phyloP scores from a whole-genome alignment of 202 grass and related monocot genomes.

The Panicum virgatum region DNA sequence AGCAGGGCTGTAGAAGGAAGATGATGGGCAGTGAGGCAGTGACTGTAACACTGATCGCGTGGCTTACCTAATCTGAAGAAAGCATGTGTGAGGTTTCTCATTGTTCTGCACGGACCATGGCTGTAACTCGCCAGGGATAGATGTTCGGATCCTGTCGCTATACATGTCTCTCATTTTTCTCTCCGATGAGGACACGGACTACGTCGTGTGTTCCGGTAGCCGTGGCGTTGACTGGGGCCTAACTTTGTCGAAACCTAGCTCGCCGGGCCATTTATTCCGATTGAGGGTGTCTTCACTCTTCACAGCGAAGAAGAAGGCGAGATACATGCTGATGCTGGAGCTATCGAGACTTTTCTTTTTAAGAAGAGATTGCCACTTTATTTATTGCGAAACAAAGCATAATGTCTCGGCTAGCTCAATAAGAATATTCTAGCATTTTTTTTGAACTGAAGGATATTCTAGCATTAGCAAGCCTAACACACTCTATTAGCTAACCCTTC shows the following conservation, averaged over 20 bases:
- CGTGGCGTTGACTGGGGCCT: background rate
- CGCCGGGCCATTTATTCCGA: background rate
- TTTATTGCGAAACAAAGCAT: no score
- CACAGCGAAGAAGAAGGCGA: background rate
- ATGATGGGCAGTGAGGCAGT: background rate
- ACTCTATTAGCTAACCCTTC: no score
- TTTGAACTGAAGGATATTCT: no score
- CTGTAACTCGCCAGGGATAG: background rate
- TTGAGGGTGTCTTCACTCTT: no score
- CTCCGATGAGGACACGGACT: background rate
- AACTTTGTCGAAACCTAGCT: constrained; percentile 3
- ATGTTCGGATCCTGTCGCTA: constrained; percentile 17
- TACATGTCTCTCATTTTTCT: background rate
- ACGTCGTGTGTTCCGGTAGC: background rate
- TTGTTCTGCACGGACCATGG: background rate
- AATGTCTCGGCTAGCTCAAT: no score
- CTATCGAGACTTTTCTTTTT: no score
- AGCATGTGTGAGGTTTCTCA: background rate
- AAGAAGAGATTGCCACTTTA: no score
- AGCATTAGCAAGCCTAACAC: no score
- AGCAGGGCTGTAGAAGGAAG: background rate
- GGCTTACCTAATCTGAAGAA: background rate
- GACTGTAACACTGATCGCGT: background rate
- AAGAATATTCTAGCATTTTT: no score
- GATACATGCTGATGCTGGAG: background rate